phyloP scores from a whole-genome alignment of 768 basidiomycete species.

The Lactarius vividus region DNA sequence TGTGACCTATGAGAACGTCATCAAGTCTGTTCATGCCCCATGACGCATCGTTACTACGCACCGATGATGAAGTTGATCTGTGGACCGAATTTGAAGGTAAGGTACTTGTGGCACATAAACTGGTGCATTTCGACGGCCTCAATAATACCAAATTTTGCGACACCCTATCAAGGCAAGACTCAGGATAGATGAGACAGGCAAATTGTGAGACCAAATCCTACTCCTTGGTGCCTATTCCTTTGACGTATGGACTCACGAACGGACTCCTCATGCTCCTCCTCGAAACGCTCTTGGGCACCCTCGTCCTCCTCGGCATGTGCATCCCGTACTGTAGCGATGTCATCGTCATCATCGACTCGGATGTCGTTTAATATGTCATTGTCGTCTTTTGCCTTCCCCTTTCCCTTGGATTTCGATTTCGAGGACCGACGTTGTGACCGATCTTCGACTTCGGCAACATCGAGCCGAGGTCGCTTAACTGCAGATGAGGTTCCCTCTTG shows the following conservation, averaged over 20 bases:
- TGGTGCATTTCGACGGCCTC: conserved; percentile 83
- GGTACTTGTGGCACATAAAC: conserved; percentile 93
- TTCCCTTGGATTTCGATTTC: conserved; percentile 15
- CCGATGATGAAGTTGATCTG: conserved; percentile 98
- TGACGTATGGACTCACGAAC: conserved; percentile 54
- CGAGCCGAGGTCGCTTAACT: conserved; percentile 25
- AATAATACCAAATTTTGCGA: conserved; percentile 87
- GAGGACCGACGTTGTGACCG: conserved; percentile 6
- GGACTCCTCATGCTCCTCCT: conserved; percentile 55
- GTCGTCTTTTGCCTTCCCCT: conserved; percentile 23
- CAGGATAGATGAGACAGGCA: background rate
- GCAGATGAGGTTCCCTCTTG: conserved; percentile 1
- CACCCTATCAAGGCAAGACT: conserved; percentile 44
- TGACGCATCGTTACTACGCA: conserved; percentile 33
- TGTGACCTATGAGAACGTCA: conserved; percentile 57
- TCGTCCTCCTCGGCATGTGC: conserved; percentile 36
- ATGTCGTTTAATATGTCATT: conserved; percentile 23
- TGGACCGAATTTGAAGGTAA: conserved; percentile 82
- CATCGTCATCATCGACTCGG: conserved; percentile 29
- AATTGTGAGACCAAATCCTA: conserved; percentile 41
- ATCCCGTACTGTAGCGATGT: conserved; percentile 23
- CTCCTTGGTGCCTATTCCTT: conserved; percentile 45
- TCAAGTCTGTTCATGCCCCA: background rate
- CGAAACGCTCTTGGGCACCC: conserved; percentile 64
- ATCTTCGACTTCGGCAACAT: conserved; percentile 1